Percentiles rank a stretch among this genome's conserved stretches.
These are phyloP conservation scores for Botrytis byssoidea DNA, from an alignment of 2,329 filamentous ascomycete species.

Conservation along the genomic window DNA sequence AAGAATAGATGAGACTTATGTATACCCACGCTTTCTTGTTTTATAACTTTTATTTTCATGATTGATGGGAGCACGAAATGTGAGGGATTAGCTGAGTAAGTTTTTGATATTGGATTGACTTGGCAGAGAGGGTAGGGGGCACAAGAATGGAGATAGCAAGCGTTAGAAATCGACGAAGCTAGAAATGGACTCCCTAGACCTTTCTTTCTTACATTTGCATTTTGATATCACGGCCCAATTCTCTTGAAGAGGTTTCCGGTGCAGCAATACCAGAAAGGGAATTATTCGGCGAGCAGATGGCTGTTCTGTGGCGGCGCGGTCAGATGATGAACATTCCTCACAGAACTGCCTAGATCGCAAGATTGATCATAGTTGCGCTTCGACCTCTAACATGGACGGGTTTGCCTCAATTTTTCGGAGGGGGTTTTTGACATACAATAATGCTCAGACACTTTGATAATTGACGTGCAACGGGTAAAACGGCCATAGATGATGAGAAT, in stretches of 20 bases:
- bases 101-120: constrained; percentile 6
- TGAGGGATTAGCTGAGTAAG: neutral
- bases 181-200: neutral
- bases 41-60: neutral
- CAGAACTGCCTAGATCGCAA: neutral
- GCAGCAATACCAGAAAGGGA: neutral
- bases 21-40: constrained; percentile 22
- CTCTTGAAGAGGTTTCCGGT: neutral
- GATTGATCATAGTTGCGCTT: neutral
- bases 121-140: neutral
- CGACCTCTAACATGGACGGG: neutral
- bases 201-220: neutral
- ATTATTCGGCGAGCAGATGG: neutral
- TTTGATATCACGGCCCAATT: neutral
- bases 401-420: neutral
- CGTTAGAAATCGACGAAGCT: neutral
- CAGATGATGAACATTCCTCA: neutral
- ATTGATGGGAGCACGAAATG: constrained; percentile 4
- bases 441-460: neutral
- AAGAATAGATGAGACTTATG: constrained; percentile 22
- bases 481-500: neutral
- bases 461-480: neutral
- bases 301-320: neutral
- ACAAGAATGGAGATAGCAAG: neutral
- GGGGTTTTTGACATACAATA: neutral